These are phyloP conservation scores for Metschnikowia bowlesiae DNA, from an alignment of 805 yeast genomes.

Conservation along the genomic window DNA sequence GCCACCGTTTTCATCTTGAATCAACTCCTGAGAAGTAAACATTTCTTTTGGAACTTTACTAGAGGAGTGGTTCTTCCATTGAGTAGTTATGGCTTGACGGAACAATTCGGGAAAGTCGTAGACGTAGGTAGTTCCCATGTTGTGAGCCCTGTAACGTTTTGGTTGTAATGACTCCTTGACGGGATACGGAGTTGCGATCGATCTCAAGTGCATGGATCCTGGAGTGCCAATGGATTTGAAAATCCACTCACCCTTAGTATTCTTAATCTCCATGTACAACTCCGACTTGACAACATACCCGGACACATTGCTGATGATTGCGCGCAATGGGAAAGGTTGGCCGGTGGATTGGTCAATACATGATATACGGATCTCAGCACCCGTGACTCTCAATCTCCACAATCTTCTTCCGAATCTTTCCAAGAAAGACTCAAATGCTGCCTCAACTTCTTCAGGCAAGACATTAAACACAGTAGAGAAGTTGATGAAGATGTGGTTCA, in stretches of 20 bases:
- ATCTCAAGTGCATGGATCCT: slow-evolving; percentile 95
- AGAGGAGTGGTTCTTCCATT: slow-evolving; percentile 69
- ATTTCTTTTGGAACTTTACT: slow-evolving; percentile 69
- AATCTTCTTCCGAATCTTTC: slow-evolving; percentile 96
- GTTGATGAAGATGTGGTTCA: slow-evolving; percentile 95
- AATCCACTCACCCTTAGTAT: slow-evolving; percentile 91
- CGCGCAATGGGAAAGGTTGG: slow-evolving; percentile 91
- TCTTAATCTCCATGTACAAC: slow-evolving; percentile 89
- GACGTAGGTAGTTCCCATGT: slow-evolving; percentile 96
- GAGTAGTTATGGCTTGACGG: slow-evolving; percentile 82
- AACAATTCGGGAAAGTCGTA: slow-evolving; percentile 98
- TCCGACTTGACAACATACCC: slow-evolving; percentile 97
- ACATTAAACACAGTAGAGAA: slow-evolving; percentile 94
- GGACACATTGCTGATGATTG: slow-evolving; percentile 91
- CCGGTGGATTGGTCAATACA: slow-evolving; percentile 88
- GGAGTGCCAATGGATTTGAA: slow-evolving; percentile 93
- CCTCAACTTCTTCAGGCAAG: slow-evolving; percentile 92
- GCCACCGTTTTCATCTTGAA: slow-evolving; percentile 72
- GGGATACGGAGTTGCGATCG: slow-evolving; percentile 93
- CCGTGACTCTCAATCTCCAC: slow-evolving; percentile 94
- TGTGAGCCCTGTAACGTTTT: slow-evolving; percentile 96
- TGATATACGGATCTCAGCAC: slow-evolving; percentile 95
- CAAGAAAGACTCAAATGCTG: slow-evolving; percentile 95
- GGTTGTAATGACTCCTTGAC: slow-evolving; percentile 98
- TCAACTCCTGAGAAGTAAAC: slow-evolving; percentile 76